These are phyloP conservation scores for Mycena maculata DNA, from an alignment of 768 basidiomycete species.

Conservation along the genomic window DNA sequence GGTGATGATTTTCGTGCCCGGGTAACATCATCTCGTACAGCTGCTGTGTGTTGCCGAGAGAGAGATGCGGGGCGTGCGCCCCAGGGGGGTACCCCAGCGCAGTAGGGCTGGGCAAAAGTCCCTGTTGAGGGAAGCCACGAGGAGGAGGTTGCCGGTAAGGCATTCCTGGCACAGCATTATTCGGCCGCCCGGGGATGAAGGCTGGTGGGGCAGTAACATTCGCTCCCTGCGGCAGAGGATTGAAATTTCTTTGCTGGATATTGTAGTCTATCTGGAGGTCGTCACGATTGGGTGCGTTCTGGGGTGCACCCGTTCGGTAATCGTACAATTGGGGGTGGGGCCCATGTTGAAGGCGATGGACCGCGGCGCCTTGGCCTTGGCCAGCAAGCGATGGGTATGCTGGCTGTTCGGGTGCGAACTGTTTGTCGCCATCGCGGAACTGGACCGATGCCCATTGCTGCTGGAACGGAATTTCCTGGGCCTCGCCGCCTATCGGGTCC, in stretches of 20 bases:
- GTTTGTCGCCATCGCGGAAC: slow-evolving; percentile 58
- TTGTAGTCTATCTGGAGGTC: slow-evolving; percentile 68
- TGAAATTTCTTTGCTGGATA: slow-evolving; percentile 68
- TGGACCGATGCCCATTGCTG: slow-evolving; percentile 65
- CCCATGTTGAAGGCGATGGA: slow-evolving; percentile 59
- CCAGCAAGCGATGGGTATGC: slow-evolving; percentile 78
- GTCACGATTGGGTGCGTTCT: slow-evolving; percentile 53
- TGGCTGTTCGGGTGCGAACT: slow-evolving; percentile 56
- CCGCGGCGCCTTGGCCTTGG: slow-evolving; percentile 53
- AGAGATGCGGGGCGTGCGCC: slow-evolving; percentile 74
- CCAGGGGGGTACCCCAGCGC: slow-evolving; percentile 64
- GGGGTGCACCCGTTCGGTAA: slow-evolving; percentile 57
- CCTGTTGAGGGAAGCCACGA: slow-evolving; percentile 69
- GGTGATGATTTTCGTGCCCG: slow-evolving; percentile 65
- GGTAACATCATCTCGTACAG: slow-evolving; percentile 85
- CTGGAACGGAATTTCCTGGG: slow-evolving; percentile 44
- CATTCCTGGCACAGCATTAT: slow-evolving; percentile 57
- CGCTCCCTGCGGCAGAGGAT: slow-evolving; percentile 52
- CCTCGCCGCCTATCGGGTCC: slow-evolving; percentile 44
- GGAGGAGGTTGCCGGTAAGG: slow-evolving; percentile 70
- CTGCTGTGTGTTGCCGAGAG: slow-evolving; percentile 80
- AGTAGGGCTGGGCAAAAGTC: slow-evolving; percentile 63
- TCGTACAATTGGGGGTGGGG: slow-evolving; percentile 54
- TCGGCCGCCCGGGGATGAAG: slow-evolving; percentile 65
- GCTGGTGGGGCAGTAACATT: slow-evolving; percentile 53